These are phyloP conservation scores for Saccharum hybrid DNA, from an alignment of 202 grass and related monocot species.

Conservation along the genomic window DNA sequence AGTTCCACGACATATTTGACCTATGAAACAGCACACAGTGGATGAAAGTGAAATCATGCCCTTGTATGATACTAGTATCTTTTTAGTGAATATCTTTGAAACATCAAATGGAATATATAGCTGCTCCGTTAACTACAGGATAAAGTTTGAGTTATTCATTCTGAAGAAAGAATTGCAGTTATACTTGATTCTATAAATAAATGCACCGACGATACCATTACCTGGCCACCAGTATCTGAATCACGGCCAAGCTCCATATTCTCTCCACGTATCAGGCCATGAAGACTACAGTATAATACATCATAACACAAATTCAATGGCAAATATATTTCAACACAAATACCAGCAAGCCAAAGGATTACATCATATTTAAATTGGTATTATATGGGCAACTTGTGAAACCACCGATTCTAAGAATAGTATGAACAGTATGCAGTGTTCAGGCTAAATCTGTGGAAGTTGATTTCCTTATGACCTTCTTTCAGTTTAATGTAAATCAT, in stretches of 20 bases:
- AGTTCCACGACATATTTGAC: slow-evolving; percentile 99
- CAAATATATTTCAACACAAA: slow-evolving; percentile 34
- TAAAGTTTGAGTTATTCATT: slow-evolving; percentile 37
- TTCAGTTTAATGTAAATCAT: neutral
- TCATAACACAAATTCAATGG: slow-evolving; percentile 45
- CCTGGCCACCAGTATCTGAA: slow-evolving; percentile 99
- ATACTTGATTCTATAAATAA: slow-evolving; percentile 16
- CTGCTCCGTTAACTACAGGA: slow-evolving; percentile 12
- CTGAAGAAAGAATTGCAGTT: slow-evolving; percentile 9
- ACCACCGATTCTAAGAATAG: neutral
- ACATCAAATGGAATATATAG: slow-evolving; percentile 30
- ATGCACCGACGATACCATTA: slow-evolving; percentile 57
- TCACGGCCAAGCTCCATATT: slow-evolving; percentile 99
- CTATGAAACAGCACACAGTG: slow-evolving; percentile 56
- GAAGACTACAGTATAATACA: slow-evolving; percentile 66
- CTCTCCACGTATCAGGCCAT: slow-evolving; percentile 97
- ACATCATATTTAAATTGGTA: slow-evolving; percentile 18
- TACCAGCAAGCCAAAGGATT: slow-evolving; percentile 31
- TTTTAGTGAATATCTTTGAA: slow-evolving; percentile 35
- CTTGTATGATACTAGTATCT: slow-evolving; percentile 9
- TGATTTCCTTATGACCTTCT: slow-evolving; percentile 21
- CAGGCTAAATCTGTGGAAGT: slow-evolving; percentile 6
- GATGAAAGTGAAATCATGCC: slow-evolving; percentile 38
- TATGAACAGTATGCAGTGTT: slow-evolving; percentile 24
- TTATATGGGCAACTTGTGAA: slow-evolving; percentile 17